Conservation (phyloP, 352 stramenopile genomes). For the Nothophytophthora sp. region DNA sequence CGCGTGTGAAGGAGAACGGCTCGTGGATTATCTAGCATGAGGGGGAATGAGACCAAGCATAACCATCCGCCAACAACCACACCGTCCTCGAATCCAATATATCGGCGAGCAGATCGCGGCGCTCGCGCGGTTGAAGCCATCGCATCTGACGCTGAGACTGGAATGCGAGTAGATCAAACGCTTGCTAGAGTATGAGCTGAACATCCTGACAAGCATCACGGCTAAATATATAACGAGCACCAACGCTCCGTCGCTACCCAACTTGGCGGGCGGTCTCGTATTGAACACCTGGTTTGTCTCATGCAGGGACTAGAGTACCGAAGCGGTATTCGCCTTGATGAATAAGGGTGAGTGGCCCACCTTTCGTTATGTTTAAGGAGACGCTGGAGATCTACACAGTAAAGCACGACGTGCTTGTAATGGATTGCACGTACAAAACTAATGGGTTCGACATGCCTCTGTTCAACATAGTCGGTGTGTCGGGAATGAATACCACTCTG, state of each 20-base stretch:
- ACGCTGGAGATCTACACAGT: slow-evolving; percentile 6
- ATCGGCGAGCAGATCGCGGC: not conserved
- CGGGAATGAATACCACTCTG: slow-evolving; percentile 24
- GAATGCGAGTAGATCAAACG: not conserved
- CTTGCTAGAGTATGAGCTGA: not conserved
- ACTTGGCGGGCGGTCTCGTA: not conserved
- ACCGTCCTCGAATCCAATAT: slow-evolving; percentile 8
- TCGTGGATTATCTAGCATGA: not conserved
- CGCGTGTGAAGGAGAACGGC: not conserved
- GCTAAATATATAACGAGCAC: slow-evolving; percentile 6
- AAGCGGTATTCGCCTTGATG: not conserved
- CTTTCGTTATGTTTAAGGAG: slow-evolving; percentile 11
- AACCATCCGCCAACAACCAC: slow-evolving; percentile 4
- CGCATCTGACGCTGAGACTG: slow-evolving; percentile 3
- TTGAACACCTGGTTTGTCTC: slow-evolving; percentile 1
- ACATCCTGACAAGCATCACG: not conserved
- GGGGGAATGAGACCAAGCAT: too few species aligned
- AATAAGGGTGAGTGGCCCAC: not conserved
- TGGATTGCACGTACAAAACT: slow-evolving; percentile 27
- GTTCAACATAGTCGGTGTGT: slow-evolving; percentile 22
- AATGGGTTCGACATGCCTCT: slow-evolving; percentile 26
- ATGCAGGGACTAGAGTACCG: not conserved
- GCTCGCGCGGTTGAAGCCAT: not conserved
- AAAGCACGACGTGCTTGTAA: slow-evolving; percentile 17
- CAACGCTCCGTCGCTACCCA: not conserved